Evolutionary conservation across 2,329 filamentous ascomycete species (phyloP).

Genomic region (Leptographium lundbergii): DNA sequence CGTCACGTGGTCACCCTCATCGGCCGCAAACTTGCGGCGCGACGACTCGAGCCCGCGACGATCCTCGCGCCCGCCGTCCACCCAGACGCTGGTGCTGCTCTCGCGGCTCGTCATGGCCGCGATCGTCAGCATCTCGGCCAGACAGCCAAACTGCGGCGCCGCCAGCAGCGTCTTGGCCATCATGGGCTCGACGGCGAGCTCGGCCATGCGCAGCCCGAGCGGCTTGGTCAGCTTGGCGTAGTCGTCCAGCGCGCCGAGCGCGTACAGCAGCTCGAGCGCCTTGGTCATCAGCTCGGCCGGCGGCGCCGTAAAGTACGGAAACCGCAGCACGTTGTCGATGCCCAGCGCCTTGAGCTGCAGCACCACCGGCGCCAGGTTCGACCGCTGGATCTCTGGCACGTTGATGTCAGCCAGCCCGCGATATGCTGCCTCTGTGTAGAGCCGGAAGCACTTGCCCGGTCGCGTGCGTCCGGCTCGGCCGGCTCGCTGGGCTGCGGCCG

Average conservation of each 20-base stretch:
- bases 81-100: slow-evolving; percentile 68
- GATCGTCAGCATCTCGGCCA: slow-evolving; percentile 80
- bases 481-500: slow-evolving; percentile 81
- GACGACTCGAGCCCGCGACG: slow-evolving; percentile 63
- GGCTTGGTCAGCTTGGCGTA: slow-evolving; percentile 85
- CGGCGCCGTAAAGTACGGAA: slow-evolving; percentile 78
- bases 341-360: slow-evolving; percentile 90
- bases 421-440: slow-evolving; percentile 73
- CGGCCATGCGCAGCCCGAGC: slow-evolving; percentile 82
- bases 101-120: slow-evolving; percentile 88
- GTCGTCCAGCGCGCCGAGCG: slow-evolving; percentile 73
- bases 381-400: slow-evolving; percentile 81
- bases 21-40: slow-evolving; percentile 72
- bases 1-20: slow-evolving; percentile 89
- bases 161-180: slow-evolving; percentile 79
- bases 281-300: slow-evolving; percentile 75
- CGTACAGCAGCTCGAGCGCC: slow-evolving; percentile 77
- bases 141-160: slow-evolving; percentile 60
- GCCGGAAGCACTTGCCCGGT: slow-evolving; percentile 84
- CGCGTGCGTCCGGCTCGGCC: slow-evolving; percentile 82
- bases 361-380: slow-evolving; percentile 76
- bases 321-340: slow-evolving; percentile 86
- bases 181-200: slow-evolving; percentile 88
- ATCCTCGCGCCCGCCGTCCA: slow-evolving; percentile 45
- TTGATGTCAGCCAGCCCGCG: slow-evolving; percentile 56